Evolutionary conservation across 495 filamentous ascomycete genomes (phyloP).

Genomic region (Rusavskia elegans): DNA sequence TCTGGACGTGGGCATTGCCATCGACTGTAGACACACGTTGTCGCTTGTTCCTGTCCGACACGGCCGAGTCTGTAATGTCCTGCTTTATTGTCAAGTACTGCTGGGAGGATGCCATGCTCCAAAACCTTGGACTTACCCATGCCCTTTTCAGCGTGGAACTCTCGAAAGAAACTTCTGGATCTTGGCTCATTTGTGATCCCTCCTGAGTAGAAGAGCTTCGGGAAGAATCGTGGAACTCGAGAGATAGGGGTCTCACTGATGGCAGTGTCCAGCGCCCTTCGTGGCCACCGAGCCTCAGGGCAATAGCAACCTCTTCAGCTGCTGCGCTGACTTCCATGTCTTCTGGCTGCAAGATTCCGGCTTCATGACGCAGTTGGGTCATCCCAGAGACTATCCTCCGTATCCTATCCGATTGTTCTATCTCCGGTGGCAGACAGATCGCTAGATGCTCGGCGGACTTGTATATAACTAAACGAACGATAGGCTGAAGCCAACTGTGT

Average conservation of each 20-base stretch:
- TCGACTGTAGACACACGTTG: background rate
- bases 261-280: conserved; percentile 26
- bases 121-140: background rate
- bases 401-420: conserved; percentile 23
- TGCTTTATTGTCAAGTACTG: background rate
- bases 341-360: conserved; percentile 32
- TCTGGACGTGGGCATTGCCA: background rate
- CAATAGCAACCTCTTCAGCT: conserved; percentile 27
- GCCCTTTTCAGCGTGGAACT: background rate
- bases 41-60: background rate
- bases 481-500: conserved; percentile 26
- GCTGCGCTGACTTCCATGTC: conserved; percentile 28
- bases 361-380: conserved; percentile 23
- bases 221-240: background rate
- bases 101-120: background rate
- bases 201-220: background rate
- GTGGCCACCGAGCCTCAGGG: conserved; percentile 21
- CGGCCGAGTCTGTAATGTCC: background rate
- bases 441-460: conserved; percentile 42
- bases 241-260: conserved; percentile 23
- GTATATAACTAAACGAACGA: conserved; percentile 36
- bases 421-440: conserved; percentile 27
- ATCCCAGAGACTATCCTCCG: conserved; percentile 24
- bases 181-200: background rate
- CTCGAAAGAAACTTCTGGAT: background rate